A percentile compares a stretch with the other conserved stretches of the same genome.
These are phyloP conservation scores for Silene coronaria DNA, from an alignment of 179 eudicot species.

Conservation along the genomic window DNA sequence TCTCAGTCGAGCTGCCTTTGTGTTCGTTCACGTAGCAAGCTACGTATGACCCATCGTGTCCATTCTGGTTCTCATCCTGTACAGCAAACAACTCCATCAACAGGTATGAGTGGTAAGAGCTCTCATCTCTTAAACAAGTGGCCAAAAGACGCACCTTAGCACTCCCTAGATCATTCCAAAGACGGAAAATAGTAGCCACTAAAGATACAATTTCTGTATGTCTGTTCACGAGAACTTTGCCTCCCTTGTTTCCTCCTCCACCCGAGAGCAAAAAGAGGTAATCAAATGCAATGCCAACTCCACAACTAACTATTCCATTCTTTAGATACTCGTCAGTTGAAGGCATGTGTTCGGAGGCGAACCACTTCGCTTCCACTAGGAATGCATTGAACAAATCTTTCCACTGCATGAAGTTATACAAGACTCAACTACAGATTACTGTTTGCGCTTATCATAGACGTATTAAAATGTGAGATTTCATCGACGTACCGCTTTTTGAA, in stretches of 20 bases:
- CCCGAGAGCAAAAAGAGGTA: conserved; percentile 21
- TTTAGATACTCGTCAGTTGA: no score
- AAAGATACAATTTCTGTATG: conserved; percentile 11
- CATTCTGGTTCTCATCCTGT: conserved; percentile 25
- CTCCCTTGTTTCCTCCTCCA: neutral
- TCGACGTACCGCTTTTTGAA: conserved; percentile 25
- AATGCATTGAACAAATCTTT: conserved; percentile 31
- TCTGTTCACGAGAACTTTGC: conserved; percentile 1
- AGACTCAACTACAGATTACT: neutral
- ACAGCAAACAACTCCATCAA: neutral
- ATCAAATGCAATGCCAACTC: conserved; percentile 17
- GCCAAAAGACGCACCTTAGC: conserved; percentile 12
- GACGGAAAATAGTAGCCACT: conserved; percentile 25
- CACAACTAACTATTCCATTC: conserved; percentile 22
- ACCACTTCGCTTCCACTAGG: conserved; percentile 27
- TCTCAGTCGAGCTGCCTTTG: conserved; percentile 28
- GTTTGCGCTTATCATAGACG: neutral
- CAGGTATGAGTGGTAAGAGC: neutral
- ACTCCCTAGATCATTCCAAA: conserved; percentile 34
- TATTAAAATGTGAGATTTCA: neutral
- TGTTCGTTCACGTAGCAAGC: conserved; percentile 24
- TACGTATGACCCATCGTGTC: conserved; percentile 31
- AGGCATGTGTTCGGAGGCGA: no score
- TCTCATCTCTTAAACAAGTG: no score
- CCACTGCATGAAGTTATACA: conserved; percentile 33